These are phyloP conservation scores for Biscogniauxia sp. DNA, from an alignment of 2,329 filamentous ascomycete genomes.

Conservation along the genomic window DNA sequence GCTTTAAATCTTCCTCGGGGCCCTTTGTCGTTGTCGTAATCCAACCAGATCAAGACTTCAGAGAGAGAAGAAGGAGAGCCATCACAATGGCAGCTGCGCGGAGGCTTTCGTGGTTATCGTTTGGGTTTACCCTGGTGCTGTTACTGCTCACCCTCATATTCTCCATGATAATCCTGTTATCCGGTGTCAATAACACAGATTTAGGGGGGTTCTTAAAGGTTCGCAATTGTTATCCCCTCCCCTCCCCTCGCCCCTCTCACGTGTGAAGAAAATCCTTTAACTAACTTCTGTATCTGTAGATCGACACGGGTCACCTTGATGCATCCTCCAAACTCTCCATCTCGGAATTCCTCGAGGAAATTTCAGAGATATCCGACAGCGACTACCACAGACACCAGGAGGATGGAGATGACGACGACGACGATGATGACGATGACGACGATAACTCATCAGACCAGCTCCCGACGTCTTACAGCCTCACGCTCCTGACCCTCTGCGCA, in stretches of 20 bases:
- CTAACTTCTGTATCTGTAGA: conserved; percentile 19
- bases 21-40: not conserved
- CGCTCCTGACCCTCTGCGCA: conserved; percentile 34
- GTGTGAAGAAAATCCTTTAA: not conserved
- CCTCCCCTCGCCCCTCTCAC: not conserved
- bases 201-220: conserved; percentile 36
- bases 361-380: conserved; percentile 30
- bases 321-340: conserved; percentile 30
- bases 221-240: conserved; percentile 13
- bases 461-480: conserved; percentile 30
- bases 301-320: conserved; percentile 29
- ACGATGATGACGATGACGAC: not conserved
- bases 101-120: not conserved
- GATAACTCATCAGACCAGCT: conserved; percentile 28
- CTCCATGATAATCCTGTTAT: conserved; percentile 29
- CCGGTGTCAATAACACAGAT: conserved; percentile 26
- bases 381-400: conserved; percentile 21
- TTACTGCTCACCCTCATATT: conserved; percentile 27
- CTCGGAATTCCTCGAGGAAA: conserved; percentile 33
- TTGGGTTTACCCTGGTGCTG: conserved; percentile 19
- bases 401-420: not conserved
- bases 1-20: not conserved
- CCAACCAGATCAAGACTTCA: not conserved
- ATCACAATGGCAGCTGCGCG: not conserved
- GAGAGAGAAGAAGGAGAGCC: not conserved